Conservation (phyloP, 345 rosid genomes). For the Trapa incisa region DNA sequence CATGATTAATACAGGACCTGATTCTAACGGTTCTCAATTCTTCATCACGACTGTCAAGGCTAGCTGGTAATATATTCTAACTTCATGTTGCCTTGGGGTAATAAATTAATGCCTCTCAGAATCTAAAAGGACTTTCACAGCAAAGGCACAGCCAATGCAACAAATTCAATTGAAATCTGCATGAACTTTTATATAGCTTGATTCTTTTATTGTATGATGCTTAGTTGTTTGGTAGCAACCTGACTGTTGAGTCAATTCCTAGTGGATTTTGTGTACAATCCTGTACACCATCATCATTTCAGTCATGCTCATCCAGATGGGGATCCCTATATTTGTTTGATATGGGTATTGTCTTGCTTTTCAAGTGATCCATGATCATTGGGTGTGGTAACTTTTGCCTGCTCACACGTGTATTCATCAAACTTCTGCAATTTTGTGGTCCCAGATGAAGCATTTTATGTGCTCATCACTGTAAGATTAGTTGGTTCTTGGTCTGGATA, state of each 20-base stretch:
- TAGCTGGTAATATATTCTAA: conserved; percentile 55
- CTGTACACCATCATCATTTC: neutral
- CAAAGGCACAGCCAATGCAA: too few species aligned
- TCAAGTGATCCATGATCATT: neutral
- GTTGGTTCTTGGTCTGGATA: neutral
- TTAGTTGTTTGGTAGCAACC: too few species aligned
- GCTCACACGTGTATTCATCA: neutral
- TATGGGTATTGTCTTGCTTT: neutral
- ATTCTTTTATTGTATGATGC: too few species aligned
- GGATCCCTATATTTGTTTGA: neutral
- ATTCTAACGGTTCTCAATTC: conserved; percentile 95
- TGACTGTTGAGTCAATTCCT: too few species aligned
- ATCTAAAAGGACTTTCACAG: too few species aligned
- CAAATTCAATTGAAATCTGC: too few species aligned
- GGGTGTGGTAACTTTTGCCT: neutral
- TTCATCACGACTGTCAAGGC: conserved; percentile 88
- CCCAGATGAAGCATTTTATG: too few species aligned
- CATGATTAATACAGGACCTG: conserved; percentile 85
- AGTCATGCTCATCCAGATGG: neutral
- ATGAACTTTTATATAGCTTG: too few species aligned
- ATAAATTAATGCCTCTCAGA: too few species aligned
- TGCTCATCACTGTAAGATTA: neutral
- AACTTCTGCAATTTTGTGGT: neutral
- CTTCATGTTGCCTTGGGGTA: too few species aligned
- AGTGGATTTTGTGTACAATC: too few species aligned